Conservation (phyloP, 164 flowering plant species). For the Nelumbo lutea region DNA sequence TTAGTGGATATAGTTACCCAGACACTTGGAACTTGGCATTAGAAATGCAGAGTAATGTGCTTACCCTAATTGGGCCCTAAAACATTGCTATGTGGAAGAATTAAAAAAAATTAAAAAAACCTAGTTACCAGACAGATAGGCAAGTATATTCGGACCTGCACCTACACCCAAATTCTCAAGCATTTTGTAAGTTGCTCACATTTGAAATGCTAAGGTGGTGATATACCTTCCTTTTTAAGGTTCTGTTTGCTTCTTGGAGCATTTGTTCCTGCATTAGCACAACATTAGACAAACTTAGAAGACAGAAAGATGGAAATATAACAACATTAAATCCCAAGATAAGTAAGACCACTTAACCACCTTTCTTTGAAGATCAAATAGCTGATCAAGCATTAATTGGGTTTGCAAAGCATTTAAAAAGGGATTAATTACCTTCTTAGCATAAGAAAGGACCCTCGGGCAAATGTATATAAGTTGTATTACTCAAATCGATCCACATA, state of each 20-base stretch:
- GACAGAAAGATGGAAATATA: not conserved
- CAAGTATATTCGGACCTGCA: not conserved
- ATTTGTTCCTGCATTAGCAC: constrained; percentile 28
- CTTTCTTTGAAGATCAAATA: constrained; percentile 38
- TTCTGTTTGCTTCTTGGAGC: constrained; percentile 31
- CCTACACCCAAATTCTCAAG: not conserved
- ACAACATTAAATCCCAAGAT: not conserved
- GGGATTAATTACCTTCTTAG: not conserved
- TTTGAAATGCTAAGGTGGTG: not conserved
- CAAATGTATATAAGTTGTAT: no score
- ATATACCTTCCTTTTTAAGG: constrained; percentile 36
- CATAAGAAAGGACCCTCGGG: no score
- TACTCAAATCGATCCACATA: no score
- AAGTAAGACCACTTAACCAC: constrained; percentile 10
- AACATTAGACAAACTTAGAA: no score
- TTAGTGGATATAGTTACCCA: no score
- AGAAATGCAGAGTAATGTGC: no score
- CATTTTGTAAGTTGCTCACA: not conserved
- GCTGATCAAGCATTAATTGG: constrained; percentile 36
- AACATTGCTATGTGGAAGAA: no score
- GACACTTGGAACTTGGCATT: no score
- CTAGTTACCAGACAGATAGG: not conserved
- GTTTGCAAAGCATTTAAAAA: constrained; percentile 26
- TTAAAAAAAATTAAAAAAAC: no score
- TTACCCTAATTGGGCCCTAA: no score